Percentiles rank a stretch among this genome's conserved stretches.
These are phyloP conservation scores for Neurospora hispaniola DNA, from an alignment of 495 filamentous ascomycete species.

Conservation along the genomic window DNA sequence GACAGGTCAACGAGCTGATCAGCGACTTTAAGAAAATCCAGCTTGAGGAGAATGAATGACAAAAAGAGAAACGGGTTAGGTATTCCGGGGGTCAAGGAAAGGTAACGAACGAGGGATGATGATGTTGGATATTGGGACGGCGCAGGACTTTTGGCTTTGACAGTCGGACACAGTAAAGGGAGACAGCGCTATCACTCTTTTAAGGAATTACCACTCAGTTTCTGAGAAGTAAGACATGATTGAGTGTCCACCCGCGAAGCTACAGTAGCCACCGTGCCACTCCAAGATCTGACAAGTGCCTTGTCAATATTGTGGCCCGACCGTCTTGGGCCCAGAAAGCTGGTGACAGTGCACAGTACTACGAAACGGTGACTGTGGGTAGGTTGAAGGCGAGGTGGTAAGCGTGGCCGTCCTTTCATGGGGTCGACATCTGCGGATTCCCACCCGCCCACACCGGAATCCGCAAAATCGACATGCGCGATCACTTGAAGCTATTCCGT, in stretches of 20 bases:
- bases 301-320: not conserved
- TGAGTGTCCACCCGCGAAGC: not conserved
- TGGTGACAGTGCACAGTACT: not conserved
- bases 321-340: not conserved
- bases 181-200: not conserved
- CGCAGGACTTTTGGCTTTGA: not conserved
- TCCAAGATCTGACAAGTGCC: not conserved
- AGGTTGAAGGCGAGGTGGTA: not conserved
- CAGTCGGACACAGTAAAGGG: not conserved
- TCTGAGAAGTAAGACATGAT: not conserved
- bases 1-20: slow-evolving; percentile 25
- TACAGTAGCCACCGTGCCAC: not conserved
- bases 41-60: slow-evolving; percentile 7
- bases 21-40: slow-evolving; percentile 16
- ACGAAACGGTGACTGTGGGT: not conserved
- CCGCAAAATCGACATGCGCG: not conserved
- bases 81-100: not conserved
- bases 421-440: not conserved
- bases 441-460: not conserved
- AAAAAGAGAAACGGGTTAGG: not conserved
- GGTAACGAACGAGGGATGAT: not conserved
- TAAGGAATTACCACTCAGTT: not conserved
- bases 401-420: not conserved
- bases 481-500: not conserved
- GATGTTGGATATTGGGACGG: not conserved